Base-by-base conservation (phyloP, 1,284 basidiomycete species). In the Violaceomyces palustris region DNA sequence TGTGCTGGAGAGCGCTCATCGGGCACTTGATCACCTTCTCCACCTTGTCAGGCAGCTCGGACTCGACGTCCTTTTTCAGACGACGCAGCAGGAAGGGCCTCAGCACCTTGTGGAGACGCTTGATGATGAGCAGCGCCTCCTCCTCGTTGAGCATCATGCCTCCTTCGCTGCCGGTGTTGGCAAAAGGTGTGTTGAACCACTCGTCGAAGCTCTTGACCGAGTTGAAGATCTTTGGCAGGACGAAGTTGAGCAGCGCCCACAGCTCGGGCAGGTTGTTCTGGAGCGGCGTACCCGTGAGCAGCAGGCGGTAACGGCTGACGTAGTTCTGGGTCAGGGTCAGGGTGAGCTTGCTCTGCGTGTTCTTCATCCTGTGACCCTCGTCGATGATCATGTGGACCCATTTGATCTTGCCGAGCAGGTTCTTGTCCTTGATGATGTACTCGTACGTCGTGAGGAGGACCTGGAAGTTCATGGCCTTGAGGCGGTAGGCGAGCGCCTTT, bases 121-220 rank as follows among this genome's bases (percentile, higher is more conserved):
- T 86, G 74, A 99, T 94, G 69, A 99, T 91, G 44, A 98, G 85
- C 40, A 98, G 79, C 3, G 90, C 88, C 79, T 98, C 94, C 87
- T 98, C 94, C 86, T 98, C 94, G 77, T 94, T 97, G 78, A 98
- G 77, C 79, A 96, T 91, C 74, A 98, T 96, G 26, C 61, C 65
- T 81, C 93, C 94, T 76, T 98, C 93, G 28, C 41, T 56, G 26
- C 94, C 93, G 14, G 92, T 91, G 76, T 93, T 97, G 54, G 94
- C 93, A 64, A 99, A 99, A 0, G 94, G 94, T 2, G 93, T 96
- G 77, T 98, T 98, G 81, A 98, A 99, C 94, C 94, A 98, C 74
- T 98, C 94, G 72, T 98, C 94, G 73, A 99, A 98, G 35, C 91
- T 94, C 75, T 97, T 96, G 64, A 97, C 92, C 4, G 93, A 98